Evolutionary conservation across 108 stramenopile species (phyloP).

Genomic region (Nitzschia putrida): DNA sequence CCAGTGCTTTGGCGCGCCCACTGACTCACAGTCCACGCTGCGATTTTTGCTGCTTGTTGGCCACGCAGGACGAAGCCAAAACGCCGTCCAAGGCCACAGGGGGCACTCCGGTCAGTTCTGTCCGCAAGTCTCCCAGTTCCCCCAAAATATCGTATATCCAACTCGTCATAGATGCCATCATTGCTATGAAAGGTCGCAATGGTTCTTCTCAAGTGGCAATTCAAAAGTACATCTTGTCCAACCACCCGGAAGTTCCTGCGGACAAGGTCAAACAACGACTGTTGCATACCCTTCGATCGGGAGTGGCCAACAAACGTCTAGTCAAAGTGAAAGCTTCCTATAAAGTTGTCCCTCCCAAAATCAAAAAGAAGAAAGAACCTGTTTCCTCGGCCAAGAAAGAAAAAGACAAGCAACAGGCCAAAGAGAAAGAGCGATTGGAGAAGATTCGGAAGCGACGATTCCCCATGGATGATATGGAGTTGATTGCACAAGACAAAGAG

Average conservation of each 20-base stretch:
- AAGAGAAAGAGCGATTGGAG: conserved; percentile 55
- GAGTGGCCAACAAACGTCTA: conserved; percentile 64
- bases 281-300: conserved; percentile 62
- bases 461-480: conserved; percentile 79
- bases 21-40: no score
- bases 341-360: conserved; percentile 67
- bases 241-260: conserved; percentile 42
- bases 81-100: conserved; percentile 3
- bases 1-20: no score
- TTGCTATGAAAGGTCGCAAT: conserved; percentile 71
- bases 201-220: conserved; percentile 72
- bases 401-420: conserved; percentile 40
- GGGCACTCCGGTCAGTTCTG: conserved; percentile 3
- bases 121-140: conserved; percentile 13
- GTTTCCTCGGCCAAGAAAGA: conserved; percentile 26
- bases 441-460: conserved; percentile 67
- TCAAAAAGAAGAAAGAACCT: conserved; percentile 45
- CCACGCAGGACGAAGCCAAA: no score
- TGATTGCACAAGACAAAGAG: conserved; percentile 81
- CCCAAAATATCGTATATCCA: conserved; percentile 54
- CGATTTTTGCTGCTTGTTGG: no score
- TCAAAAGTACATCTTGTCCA: conserved; percentile 64
- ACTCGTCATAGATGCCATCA: conserved; percentile 71
- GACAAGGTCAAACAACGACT: conserved; percentile 58
- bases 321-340: conserved; percentile 65